Conservation (phyloP, 164 flowering plant species). For the Stephania cephalantha region DNA sequence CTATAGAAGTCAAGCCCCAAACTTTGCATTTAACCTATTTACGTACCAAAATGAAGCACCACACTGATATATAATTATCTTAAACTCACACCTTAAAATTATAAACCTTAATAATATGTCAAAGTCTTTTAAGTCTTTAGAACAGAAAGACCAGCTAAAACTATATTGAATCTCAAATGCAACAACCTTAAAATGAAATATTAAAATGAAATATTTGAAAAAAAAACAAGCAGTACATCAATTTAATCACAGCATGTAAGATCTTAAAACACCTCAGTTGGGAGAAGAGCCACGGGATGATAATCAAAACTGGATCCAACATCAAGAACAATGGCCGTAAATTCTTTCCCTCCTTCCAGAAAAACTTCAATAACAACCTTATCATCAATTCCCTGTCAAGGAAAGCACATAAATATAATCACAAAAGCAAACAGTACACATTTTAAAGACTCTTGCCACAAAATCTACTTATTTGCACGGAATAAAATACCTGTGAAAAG, state of each 20-base stretch:
- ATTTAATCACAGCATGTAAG: not conserved
- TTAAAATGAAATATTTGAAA: not conserved
- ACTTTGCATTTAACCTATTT: not conserved
- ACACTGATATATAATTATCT: not conserved
- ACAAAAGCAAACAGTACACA: not conserved
- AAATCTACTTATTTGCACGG: not conserved
- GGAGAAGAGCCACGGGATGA: conserved; percentile 70
- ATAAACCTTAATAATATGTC: not conserved
- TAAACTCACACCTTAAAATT: not conserved
- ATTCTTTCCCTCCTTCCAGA: conserved; percentile 81
- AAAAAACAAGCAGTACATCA: not conserved
- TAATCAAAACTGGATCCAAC: conserved; percentile 62
- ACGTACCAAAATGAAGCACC: not conserved
- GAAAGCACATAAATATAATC: not conserved
- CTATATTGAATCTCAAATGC: too few species aligned
- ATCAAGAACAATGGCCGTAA: conserved; percentile 89
- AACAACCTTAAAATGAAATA: too few species aligned
- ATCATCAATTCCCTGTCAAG: conserved; percentile 69
- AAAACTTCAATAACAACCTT: conserved; percentile 73
- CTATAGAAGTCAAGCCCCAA: conserved; percentile 8
- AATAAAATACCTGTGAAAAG: conserved; percentile 46
- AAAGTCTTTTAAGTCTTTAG: not conserved
- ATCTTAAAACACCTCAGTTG: conserved; percentile 57
- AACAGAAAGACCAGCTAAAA: not conserved
- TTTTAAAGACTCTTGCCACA: not conserved